Base-by-base conservation (phyloP, 805 yeast species). In the Monosporozyma siamensis region DNA sequence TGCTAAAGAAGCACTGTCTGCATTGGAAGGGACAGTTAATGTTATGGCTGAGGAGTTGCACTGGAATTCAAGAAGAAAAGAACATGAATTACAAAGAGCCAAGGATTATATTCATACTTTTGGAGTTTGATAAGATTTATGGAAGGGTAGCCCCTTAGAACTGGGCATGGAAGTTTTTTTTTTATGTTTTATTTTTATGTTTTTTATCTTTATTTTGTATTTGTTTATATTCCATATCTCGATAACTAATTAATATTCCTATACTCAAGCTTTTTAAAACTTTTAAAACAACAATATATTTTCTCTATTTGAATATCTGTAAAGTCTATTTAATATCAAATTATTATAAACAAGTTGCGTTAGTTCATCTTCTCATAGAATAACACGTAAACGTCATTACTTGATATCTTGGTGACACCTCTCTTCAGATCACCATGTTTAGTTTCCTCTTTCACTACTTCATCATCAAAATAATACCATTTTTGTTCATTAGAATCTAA, bases 11-110 rank as follows among this genome's bases (percentile, higher is more conserved):
- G 95, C 97, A 11, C 67, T 79, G 49, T 71, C 68, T 40, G 83
- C 94, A 12, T 79, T 89, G 44, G 94, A 87, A 48, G 82, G 81
- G 48, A 95, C 90, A 30, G 88, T 84, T 40, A 82, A 83, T 53
- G 73, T 86, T 49, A 83, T 89, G 92, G 88, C 79, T 51, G 70
- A 75, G 41, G 92, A 84, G 63, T 71, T 83, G 48, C 66, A 74
- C 38, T 89, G 97, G 97, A 69, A 69, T 35, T 70, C 66, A 12
- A 72, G 79, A 46, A 77, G 79, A 61, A 68, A 71, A 41, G 62
- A 67, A 49, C 75, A 80, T 67, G 70, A 64, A 64, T 49, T 54
- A 44, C 53, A 51, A 38, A 72, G 72, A 43, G 74, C 88, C 27
- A 67, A 59, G 35, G 73, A 71, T 27, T 80, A 71, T 61, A 77